Evolutionary conservation across 805 yeast species (phyloP), one percentile per base, ranked within the genome.

Genomic region (Yamadazyma paraphyllophila): DNA sequence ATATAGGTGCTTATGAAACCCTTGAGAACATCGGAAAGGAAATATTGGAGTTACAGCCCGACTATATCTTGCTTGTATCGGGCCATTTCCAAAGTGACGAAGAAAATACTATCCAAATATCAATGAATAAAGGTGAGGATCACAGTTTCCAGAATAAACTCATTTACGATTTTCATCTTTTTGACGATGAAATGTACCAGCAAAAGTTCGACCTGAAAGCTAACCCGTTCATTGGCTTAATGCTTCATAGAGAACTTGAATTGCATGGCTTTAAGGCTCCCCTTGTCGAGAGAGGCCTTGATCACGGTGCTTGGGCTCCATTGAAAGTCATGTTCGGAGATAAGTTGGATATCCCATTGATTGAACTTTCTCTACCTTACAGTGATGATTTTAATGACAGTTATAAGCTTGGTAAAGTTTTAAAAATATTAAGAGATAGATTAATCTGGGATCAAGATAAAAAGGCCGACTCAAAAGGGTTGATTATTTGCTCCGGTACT

Each of bases 261-360:
- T 53, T 58, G 6, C 50, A 61, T 16, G 85, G 83, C 0, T 67
- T 83, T 41, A 53, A 65, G 2, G 63, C 81, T 0, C 62, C 64
- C 24, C 48, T 78, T 8, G 69, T 76, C 0, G 59, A 65, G n/a
- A 67, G 94, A 45, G 94, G 94, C 8, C 62, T 88, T 16, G 96
- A 87, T 59, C 95, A 87, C 64, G 96, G 96, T 6, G 83, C 74
- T 7, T 87, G 92, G 89, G 90, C 84, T 5, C 92, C 92, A 1
- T 71, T 83, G 48, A 81, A 84, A 56, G 85, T 83, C 17, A 88
- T 88, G 7, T 85, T 86, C 46, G 57, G 66, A 5, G 60, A 60
- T 51, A 72, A 78, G 25, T 59, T 63, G 5, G 76, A 74, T 25
- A 65, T 73, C 24, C 74, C 82, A 0, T 49, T 78, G 39, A 63